Conservation (phyloP, 2,329 filamentous ascomycete species). For the Microsporum audouinii region DNA sequence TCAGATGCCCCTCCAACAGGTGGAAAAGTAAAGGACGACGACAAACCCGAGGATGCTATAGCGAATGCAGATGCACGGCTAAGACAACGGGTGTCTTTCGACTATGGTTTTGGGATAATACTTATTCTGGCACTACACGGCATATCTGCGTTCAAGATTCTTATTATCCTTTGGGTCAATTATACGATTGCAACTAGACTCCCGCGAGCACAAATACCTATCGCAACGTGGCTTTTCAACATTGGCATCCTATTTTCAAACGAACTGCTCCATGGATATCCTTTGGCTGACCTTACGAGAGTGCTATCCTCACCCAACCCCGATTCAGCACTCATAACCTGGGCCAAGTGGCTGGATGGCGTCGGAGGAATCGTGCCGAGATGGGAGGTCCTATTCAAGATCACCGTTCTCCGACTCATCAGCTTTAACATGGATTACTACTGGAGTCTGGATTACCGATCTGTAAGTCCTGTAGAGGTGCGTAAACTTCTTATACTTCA, state of each 20-base stretch:
- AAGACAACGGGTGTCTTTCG: constrained; percentile 65
- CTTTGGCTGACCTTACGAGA: constrained; percentile 51
- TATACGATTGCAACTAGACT: constrained; percentile 64
- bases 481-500: constrained; percentile 21
- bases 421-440: constrained; percentile 97
- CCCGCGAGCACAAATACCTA: constrained; percentile 59
- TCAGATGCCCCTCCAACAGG: constrained; percentile 15
- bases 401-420: constrained; percentile 81
- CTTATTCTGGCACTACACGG: constrained; percentile 76
- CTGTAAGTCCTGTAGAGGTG: constrained; percentile 69
- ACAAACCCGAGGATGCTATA: constrained; percentile 27
- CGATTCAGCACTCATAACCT: constrained; percentile 41
- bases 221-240: constrained; percentile 81
- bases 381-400: constrained; percentile 97
- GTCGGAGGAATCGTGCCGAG: constrained; percentile 73
- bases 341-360: constrained; percentile 63
- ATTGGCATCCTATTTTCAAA: constrained; percentile 78
- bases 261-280: constrained; percentile 70
- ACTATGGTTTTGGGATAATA: constrained; percentile 66
- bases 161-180: constrained; percentile 69
- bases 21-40: constrained; percentile 18
- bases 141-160: constrained; percentile 69
- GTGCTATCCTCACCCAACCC: constrained; percentile 38
- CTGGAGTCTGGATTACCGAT: constrained; percentile 64
- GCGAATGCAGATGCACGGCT: constrained; percentile 45